phyloP scores from a whole-genome alignment of 2,329 filamentous ascomycete species.

The Endocalyx cinctus region DNA sequence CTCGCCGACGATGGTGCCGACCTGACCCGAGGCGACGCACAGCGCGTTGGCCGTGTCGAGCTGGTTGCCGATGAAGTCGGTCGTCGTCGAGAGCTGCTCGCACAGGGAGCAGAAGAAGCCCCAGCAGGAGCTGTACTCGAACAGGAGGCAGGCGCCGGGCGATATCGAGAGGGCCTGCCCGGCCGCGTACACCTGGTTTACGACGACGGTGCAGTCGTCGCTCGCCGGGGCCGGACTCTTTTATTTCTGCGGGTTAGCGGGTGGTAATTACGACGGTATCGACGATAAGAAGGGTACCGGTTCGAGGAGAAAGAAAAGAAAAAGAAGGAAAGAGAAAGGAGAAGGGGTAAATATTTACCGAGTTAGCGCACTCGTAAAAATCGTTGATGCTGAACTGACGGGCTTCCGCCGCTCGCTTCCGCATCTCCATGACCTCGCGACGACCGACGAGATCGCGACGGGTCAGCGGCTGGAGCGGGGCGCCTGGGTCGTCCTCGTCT shows the following conservation, averaged over 20 bases:
- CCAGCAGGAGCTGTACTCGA: constrained; percentile 30
- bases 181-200: constrained; percentile 24
- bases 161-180: constrained; percentile 25
- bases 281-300: background rate
- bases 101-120: constrained; percentile 35
- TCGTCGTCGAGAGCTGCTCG: constrained; percentile 26
- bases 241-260: background rate
- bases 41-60: constrained; percentile 27
- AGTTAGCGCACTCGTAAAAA: constrained; percentile 30
- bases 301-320: background rate
- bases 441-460: constrained; percentile 9
- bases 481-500: constrained; percentile 9
- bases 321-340: background rate
- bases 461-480: constrained; percentile 7
- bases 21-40: constrained; percentile 28
- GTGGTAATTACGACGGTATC: background rate
- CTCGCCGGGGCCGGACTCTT: constrained; percentile 24
- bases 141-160: constrained; percentile 28
- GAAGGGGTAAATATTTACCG: constrained; percentile 19
- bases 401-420: constrained; percentile 8
- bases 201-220: constrained; percentile 29
- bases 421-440: no score
- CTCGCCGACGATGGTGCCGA: constrained; percentile 30
- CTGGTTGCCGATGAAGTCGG: constrained; percentile 31
- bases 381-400: constrained; percentile 19